Conservation (phyloP, 352 stramenopile species). For the Halophytophthora batemanensis region DNA sequence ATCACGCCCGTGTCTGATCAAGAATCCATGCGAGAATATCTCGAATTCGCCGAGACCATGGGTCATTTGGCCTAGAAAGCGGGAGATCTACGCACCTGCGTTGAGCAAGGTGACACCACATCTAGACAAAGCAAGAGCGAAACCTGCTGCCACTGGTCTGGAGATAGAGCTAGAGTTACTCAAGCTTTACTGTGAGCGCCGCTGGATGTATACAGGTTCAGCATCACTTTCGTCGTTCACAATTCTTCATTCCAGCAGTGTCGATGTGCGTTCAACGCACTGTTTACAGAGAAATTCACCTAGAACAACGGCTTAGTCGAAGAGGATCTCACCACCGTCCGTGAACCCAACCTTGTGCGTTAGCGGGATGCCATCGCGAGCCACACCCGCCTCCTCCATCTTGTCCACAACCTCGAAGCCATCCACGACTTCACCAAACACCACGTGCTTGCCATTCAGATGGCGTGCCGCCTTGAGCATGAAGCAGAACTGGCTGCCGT, state of each 20-base stretch:
- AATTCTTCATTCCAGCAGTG: no score
- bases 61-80: constrained; percentile 36
- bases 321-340: constrained; percentile 71
- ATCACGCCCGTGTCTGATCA: constrained; percentile 58
- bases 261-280: no score
- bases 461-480: constrained; percentile 79
- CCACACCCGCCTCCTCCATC: constrained; percentile 72
- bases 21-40: constrained; percentile 52
- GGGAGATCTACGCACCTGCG: neutral
- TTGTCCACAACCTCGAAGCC: constrained; percentile 80
- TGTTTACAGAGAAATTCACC: neutral
- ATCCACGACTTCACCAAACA: constrained; percentile 85
- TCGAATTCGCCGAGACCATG: constrained; percentile 61
- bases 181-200: no score
- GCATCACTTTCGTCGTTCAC: no score
- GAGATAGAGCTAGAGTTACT: no score
- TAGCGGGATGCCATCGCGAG: constrained; percentile 55
- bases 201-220: no score
- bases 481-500: constrained; percentile 99
- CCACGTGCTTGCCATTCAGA: constrained; percentile 81
- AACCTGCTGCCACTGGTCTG: no score
- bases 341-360: constrained; percentile 75
- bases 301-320: constrained; percentile 1
- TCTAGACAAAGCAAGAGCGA: no score
- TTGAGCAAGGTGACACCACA: no score